Percentiles rank a stretch among this genome's conserved stretches.
Evolutionary conservation across 768 basidiomycete species (phyloP).

Genomic region (Trametes cubensis): DNA sequence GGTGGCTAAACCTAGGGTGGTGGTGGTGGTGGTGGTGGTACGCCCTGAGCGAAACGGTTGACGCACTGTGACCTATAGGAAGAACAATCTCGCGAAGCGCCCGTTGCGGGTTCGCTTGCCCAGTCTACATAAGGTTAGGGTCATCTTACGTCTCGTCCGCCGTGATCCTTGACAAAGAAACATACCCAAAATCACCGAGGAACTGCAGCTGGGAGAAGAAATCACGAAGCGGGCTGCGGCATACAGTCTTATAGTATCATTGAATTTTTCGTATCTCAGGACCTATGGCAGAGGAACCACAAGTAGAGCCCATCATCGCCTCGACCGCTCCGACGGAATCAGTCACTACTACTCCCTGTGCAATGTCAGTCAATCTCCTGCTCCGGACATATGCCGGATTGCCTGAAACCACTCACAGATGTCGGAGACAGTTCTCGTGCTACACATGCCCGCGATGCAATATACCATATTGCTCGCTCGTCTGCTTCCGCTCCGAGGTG

Average conservation of each 20-base stretch:
- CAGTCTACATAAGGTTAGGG: constrained; percentile 13
- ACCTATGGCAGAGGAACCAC: neutral
- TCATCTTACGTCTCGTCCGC: neutral
- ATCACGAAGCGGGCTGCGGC: neutral
- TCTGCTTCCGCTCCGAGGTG: constrained; percentile 78
- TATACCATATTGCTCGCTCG: constrained; percentile 75
- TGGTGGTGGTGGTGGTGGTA: neutral
- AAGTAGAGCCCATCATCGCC: constrained; percentile 11
- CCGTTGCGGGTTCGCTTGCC: neutral
- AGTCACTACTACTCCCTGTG: constrained; percentile 27
- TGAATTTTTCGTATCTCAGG: neutral
- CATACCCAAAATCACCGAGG: neutral
- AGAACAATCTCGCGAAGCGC: constrained; percentile 6
- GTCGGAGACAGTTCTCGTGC: constrained; percentile 71
- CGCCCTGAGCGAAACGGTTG: neutral
- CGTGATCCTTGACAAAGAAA: neutral
- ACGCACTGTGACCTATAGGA: neutral
- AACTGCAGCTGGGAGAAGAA: neutral
- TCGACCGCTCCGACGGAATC: constrained; percentile 17
- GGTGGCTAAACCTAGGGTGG: neutral
- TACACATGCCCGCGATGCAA: constrained; percentile 87
- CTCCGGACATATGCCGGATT: neutral
- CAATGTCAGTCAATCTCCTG: constrained; percentile 25
- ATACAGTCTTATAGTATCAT: neutral
- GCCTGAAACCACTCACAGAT: constrained; percentile 46